Base-by-base conservation (phyloP, 345 rosid genomes). In the Bruguiera sexangula region DNA sequence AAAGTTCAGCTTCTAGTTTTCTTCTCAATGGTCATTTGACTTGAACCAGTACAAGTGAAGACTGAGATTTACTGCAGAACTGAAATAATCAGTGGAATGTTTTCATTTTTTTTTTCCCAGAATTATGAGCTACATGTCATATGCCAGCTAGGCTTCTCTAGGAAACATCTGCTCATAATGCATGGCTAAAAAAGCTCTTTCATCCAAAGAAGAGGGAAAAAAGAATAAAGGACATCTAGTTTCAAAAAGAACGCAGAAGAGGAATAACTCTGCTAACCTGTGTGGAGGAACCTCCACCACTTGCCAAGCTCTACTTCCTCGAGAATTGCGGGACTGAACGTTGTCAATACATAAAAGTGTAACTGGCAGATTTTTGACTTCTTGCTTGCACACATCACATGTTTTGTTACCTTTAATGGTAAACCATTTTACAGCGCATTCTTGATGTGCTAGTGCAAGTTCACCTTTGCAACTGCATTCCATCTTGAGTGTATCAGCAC, bases 381-480 rank as follows among this genome's bases (percentile, higher is more conserved):
- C 99, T 82, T 92, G 84, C 78, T 90, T 95, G 86, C 99, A 95
- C 67, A 95, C 96, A 62, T 95, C 99, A 67, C 99, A 95, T 32
- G 83, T 95, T 79, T 86, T 76, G 85, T 95, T 95, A 63, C 99
- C 99, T 88, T 95, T 92, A 54, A 95, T 88, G 82, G 89, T 92
- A 79, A 95, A 95, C 99, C 97, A 95, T 86, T 95, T 95, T 69
- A 92, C 76, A 43, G 92, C 88, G 78, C 97, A 95, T 62, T 88
- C 91, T 82, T 87, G 85, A 77, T 95, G 99, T 29, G 96, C 96
- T 21, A 95, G 86, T 24, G 96, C 96, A 66, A 95, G 80, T 73
- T 87, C 97, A 6, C 97, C 99, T 80, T 80, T 95, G 86, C 99
- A 95, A 84, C 93, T 82, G 75, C 99, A 92, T 79, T 92, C 99